phyloP scores from a whole-genome alignment of 2,329 filamentous ascomycete genomes.

The Ophiostoma sp. region DNA sequence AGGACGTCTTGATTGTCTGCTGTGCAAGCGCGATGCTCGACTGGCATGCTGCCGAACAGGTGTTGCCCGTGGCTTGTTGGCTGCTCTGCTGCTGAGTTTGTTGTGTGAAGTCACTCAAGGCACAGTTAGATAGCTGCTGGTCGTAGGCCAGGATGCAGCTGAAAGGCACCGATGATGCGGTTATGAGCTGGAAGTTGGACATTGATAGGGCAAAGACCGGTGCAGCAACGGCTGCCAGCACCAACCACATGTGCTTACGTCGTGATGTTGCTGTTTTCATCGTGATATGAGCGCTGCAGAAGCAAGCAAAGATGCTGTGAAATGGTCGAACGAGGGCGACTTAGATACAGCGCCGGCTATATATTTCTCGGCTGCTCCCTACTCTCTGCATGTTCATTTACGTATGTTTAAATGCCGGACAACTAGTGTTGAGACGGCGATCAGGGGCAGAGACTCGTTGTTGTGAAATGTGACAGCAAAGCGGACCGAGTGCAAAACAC shows the following conservation, averaged over 20 bases:
- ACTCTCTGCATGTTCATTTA: background rate
- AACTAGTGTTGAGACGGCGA: background rate
- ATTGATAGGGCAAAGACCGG: constrained; percentile 34
- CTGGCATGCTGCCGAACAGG: constrained; percentile 38
- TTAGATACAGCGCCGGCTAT: background rate
- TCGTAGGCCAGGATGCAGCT: constrained; percentile 41
- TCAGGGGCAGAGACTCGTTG: background rate
- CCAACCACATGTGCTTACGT: background rate
- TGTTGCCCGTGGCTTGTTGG: constrained; percentile 25
- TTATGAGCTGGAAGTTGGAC: constrained; percentile 39
- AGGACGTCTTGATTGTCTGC: constrained; percentile 63
- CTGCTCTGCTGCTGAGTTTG: background rate
- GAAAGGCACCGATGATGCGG: constrained; percentile 35
- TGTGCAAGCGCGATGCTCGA: constrained; percentile 67
- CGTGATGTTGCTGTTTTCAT: background rate
- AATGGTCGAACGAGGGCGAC: background rate
- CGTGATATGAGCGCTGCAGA: background rate
- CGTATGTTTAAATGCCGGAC: background rate
- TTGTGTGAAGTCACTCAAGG: constrained; percentile 33
- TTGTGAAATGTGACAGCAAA: background rate
- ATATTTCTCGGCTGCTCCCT: background rate
- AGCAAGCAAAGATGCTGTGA: background rate
- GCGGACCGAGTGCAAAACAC: background rate
- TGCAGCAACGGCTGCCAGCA: constrained; percentile 18
- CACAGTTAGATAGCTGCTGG: constrained; percentile 37